Percentiles rank a stretch among this genome's conserved stretches.
Conservation (phyloP, 108 stramenopile species). For the Aureococcus anophagefferens region DNA sequence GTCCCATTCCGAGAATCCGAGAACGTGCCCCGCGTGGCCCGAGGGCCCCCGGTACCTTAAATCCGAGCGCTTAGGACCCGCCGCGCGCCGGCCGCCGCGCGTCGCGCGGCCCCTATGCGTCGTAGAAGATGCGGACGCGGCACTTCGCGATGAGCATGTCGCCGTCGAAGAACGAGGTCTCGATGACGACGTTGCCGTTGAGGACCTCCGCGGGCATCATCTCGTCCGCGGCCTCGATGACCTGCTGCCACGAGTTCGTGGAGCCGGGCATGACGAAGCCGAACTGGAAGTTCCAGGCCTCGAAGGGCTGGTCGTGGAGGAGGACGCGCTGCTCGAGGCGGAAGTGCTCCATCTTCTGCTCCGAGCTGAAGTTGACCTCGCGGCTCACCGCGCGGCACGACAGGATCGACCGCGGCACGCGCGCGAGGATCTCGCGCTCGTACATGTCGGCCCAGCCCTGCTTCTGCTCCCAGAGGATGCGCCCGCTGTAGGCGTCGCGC, state of each 20-base stretch:
- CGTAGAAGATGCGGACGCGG: conserved; percentile 48
- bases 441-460: conserved; percentile 36
- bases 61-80: too few relatives aligned
- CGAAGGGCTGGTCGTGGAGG: conserved; percentile 21
- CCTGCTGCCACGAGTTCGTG: conserved; percentile 55
- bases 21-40: too few relatives aligned
- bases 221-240: conserved; percentile 35
- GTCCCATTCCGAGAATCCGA: too few relatives aligned
- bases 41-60: too few relatives aligned
- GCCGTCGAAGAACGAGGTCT: conserved; percentile 48
- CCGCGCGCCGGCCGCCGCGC: too few relatives aligned
- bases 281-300: conserved; percentile 53
- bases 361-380: conserved; percentile 45
- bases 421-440: conserved; percentile 13
- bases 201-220: conserved; percentile 18
- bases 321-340: conserved; percentile 42
- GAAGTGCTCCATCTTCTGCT: conserved; percentile 30
- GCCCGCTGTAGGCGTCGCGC: conserved; percentile 44
- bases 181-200: conserved; percentile 42
- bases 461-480: conserved; percentile 38
- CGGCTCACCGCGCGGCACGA: conserved; percentile 40
- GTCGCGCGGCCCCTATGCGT: too few relatives aligned
- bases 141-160: conserved; percentile 40
- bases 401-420: conserved; percentile 33
- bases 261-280: conserved; percentile 56